phyloP scores from a whole-genome alignment of 2,329 filamentous ascomycete species.

The Daldinia sp. region DNA sequence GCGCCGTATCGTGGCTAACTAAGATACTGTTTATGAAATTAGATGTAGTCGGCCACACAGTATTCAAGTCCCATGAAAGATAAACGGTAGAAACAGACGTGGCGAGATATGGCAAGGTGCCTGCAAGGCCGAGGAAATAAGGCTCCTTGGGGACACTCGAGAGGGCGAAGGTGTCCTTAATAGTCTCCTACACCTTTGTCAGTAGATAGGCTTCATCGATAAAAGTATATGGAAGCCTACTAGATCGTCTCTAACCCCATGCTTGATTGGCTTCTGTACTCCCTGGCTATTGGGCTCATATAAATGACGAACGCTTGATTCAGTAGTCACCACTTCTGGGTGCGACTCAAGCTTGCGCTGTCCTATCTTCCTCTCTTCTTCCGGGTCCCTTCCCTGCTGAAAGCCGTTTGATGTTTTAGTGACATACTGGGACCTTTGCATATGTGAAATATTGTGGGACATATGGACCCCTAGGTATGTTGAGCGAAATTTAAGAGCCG shows the following conservation, averaged over 20 bases:
- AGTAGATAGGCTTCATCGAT: neutral
- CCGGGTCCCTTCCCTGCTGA: constrained; percentile 56
- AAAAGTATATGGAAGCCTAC: constrained; percentile 52
- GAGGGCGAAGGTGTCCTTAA: constrained; percentile 75
- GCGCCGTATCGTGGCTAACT: constrained; percentile 74
- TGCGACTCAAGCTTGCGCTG: constrained; percentile 64
- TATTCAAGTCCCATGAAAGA: constrained; percentile 83
- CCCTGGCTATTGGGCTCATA: constrained; percentile 49
- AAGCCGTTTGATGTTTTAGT: constrained; percentile 41
- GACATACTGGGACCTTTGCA: constrained; percentile 41
- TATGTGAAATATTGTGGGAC: constrained; percentile 17
- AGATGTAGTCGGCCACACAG: constrained; percentile 65
- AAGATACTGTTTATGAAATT: constrained; percentile 70
- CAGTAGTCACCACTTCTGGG: constrained; percentile 67
- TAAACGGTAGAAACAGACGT: constrained; percentile 86
- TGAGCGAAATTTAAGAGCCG: neutral
- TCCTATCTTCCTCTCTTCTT: constrained; percentile 63
- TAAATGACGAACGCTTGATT: constrained; percentile 63
- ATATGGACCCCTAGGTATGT: constrained; percentile 2
- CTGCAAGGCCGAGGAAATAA: constrained; percentile 74
- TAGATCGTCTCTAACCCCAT: constrained; percentile 58
- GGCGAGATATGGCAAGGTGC: constrained; percentile 83
- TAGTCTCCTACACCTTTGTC: constrained; percentile 57
- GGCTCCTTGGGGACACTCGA: constrained; percentile 71
- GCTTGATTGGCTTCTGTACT: constrained; percentile 43